These are phyloP conservation scores for Trypanosoma lewisi DNA, from an alignment of 208 protist species.

Conservation along the genomic window DNA sequence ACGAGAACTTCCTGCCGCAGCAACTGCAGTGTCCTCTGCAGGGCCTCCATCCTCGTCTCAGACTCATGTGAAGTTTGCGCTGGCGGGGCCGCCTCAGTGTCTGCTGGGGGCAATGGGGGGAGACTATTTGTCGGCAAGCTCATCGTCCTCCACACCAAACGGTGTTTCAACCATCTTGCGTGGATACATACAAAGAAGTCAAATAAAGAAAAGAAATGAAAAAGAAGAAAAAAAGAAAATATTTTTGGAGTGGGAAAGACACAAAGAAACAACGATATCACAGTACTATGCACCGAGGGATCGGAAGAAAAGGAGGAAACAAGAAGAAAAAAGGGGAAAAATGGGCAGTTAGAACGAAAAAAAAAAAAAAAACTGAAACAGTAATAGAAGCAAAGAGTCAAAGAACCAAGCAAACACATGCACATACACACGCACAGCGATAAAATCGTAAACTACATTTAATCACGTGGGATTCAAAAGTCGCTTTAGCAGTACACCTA, in stretches of 20 bases:
- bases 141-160: neutral
- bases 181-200: constrained; percentile 15
- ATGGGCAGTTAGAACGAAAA: neutral
- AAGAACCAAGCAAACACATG: too few relatives aligned
- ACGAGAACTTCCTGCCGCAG: constrained; percentile 72
- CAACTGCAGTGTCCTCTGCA: constrained; percentile 59
- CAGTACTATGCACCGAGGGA: too few relatives aligned
- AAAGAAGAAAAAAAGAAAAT: neutral
- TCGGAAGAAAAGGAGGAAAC: neutral
- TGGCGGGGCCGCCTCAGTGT: neutral
- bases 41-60: constrained; percentile 46
- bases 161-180: neutral
- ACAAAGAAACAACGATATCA: too few relatives aligned
- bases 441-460: neutral
- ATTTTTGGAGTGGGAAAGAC: neutral
- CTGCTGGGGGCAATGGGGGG: neutral
- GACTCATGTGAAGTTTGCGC: neutral
- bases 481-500: constrained; percentile 41
- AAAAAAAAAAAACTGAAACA: neutral
- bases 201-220: constrained; percentile 1
- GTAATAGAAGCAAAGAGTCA: too few relatives aligned
- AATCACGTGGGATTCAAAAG: constrained; percentile 20
- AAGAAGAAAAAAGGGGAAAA: neutral
- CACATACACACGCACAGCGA: neutral
- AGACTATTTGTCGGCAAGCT: neutral